phyloP scores from a whole-genome alignment of 352 stramenopile species.

The Plasmopara muralis region DNA sequence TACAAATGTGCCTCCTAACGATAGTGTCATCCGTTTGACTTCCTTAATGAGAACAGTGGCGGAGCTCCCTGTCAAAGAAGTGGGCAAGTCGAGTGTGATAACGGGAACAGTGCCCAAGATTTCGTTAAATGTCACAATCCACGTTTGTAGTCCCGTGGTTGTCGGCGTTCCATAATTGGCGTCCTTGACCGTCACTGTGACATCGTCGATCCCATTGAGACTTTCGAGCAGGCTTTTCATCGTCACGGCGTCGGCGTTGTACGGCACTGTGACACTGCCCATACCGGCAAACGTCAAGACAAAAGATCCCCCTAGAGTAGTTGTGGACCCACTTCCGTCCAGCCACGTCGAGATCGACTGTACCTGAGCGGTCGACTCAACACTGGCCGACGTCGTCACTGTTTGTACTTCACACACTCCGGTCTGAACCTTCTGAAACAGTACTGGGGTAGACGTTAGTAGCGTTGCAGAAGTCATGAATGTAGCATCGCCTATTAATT shows the following conservation, averaged over 20 bases:
- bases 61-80: constrained; percentile 47
- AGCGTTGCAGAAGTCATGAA: constrained; percentile 41
- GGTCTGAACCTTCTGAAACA: constrained; percentile 62
- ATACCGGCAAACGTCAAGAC: constrained; percentile 49
- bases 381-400: constrained; percentile 84
- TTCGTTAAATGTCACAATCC: constrained; percentile 89
- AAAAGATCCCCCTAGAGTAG: constrained; percentile 56
- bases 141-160: constrained; percentile 45
- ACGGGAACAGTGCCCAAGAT: constrained; percentile 87
- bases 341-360: constrained; percentile 82
- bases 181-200: constrained; percentile 49
- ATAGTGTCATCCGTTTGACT: constrained; percentile 65
- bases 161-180: constrained; percentile 36
- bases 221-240: constrained; percentile 69
- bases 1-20: constrained; percentile 89
- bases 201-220: constrained; percentile 69
- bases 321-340: constrained; percentile 29
- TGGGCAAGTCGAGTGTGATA: constrained; percentile 58
- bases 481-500: constrained; percentile 37
- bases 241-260: constrained; percentile 19
- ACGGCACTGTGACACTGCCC: constrained; percentile 37
- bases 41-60: constrained; percentile 60
- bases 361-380: constrained; percentile 86
- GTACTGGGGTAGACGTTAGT: constrained; percentile 24
- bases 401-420: constrained; percentile 94